phyloP scores from a whole-genome alignment of 106 monocot species.

The Posidonia australis region DNA sequence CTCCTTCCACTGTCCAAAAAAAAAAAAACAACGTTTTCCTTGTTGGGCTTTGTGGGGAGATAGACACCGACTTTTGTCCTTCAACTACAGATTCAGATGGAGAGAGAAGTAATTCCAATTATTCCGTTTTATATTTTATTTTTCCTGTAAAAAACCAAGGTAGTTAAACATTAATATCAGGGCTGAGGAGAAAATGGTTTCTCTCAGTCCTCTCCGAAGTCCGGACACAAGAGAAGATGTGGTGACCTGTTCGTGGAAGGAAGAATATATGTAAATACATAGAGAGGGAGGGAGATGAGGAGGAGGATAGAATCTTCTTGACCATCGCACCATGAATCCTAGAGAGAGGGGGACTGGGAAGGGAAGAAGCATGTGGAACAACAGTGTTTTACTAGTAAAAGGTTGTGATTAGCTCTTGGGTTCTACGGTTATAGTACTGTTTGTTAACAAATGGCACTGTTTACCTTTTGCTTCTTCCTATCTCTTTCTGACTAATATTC shows the following conservation, averaged over 20 bases:
- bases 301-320: conserved; percentile 7
- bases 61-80: not conserved
- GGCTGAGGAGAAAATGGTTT: too few relatives aligned
- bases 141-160: too few relatives aligned
- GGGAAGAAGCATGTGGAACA: not conserved
- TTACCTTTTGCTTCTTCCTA: not conserved
- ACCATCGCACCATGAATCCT: not conserved
- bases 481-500: too few relatives aligned
- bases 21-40: too few relatives aligned
- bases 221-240: too few relatives aligned
- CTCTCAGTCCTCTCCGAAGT: too few relatives aligned
- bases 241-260: too few relatives aligned
- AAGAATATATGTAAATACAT: too few relatives aligned
- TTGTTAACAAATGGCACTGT: not conserved
- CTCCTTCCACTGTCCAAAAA: not conserved
- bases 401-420: too few relatives aligned
- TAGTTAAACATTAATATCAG: too few relatives aligned
- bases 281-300: not conserved
- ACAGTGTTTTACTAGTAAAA: not conserved
- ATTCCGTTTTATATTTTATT: too few relatives aligned
- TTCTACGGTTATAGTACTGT: not conserved
- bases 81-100: not conserved
- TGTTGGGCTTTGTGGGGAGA: not conserved
- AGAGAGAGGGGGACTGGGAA: not conserved
- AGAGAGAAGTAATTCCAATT: too few relatives aligned